Percentiles rank a stretch among this genome's conserved stretches.
These are phyloP conservation scores for Zymoseptoria passerinii DNA, from an alignment of 2,329 filamentous ascomycete species.

Conservation along the genomic window DNA sequence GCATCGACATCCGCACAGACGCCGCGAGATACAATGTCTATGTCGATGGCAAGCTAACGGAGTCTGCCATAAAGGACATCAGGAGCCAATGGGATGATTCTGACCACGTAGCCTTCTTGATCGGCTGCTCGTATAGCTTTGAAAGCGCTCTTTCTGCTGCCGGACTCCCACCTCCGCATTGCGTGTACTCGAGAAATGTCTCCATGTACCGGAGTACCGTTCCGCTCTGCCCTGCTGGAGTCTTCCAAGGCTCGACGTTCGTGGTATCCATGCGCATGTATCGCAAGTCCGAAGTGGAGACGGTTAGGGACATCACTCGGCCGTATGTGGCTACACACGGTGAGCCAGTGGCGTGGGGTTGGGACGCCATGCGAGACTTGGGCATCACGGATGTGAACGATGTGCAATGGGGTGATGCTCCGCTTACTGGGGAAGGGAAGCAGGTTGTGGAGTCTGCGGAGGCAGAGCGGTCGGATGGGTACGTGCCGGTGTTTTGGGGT, in stretches of 20 bases:
- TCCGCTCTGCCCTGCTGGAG: constrained; percentile 49
- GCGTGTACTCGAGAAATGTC: constrained; percentile 43
- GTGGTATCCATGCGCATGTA: constrained; percentile 60
- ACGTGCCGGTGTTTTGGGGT: constrained; percentile 54
- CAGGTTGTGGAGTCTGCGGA: background rate
- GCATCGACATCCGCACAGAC: constrained; percentile 51
- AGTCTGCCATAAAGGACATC: constrained; percentile 38
- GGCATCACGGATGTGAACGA: constrained; percentile 47
- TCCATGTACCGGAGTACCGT: constrained; percentile 55
- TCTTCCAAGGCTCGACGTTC: constrained; percentile 47
- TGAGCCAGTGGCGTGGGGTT: constrained; percentile 58
- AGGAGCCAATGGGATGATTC: constrained; percentile 42
- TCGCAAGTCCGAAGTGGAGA: constrained; percentile 40
- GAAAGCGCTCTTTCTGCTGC: constrained; percentile 47
- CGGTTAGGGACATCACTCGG: constrained; percentile 48
- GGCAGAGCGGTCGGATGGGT: constrained; percentile 28
- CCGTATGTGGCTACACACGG: constrained; percentile 52
- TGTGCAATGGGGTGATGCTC: constrained; percentile 51
- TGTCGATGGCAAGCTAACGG: constrained; percentile 37
- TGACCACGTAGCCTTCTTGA: constrained; percentile 51
- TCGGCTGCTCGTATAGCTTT: constrained; percentile 58
- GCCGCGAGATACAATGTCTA: constrained; percentile 53
- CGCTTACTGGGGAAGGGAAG: constrained; percentile 28
- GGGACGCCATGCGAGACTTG: constrained; percentile 45
- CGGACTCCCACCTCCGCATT: constrained; percentile 47